phyloP scores from a whole-genome alignment of 31 red algal species.

The Asparagopsis taxiformis region DNA sequence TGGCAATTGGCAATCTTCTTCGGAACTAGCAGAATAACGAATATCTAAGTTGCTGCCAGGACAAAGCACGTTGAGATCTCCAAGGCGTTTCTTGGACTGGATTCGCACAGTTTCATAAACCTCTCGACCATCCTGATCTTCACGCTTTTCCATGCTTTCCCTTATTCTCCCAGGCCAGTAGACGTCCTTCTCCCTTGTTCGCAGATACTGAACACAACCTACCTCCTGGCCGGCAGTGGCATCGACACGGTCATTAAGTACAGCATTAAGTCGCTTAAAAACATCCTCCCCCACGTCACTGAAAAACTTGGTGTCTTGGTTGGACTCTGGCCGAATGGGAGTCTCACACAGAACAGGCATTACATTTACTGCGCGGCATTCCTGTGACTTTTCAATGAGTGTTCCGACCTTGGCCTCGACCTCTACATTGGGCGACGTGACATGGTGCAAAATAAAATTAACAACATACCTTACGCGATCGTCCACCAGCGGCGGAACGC shows the following conservation, averaged over 20 bases:
- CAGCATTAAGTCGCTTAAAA: constrained; percentile 43
- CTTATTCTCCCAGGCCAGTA: constrained; percentile 58
- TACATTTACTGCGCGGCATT: constrained; percentile 34
- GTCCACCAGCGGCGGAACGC: constrained; percentile 65
- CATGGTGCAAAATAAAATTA: constrained; percentile 67
- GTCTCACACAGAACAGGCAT: constrained; percentile 81
- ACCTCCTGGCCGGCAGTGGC: constrained; percentile 10
- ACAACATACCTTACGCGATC: constrained; percentile 74
- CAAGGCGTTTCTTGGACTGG: constrained; percentile 54
- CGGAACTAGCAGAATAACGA: constrained; percentile 73
- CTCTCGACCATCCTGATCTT: constrained; percentile 20
- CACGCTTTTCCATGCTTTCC: constrained; percentile 24
- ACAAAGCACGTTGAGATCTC: constrained; percentile 76
- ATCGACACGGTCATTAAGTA: constrained; percentile 60
- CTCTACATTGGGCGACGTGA: constrained; percentile 57
- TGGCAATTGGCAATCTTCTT: constrained; percentile 55
- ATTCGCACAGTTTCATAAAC: constrained; percentile 41
- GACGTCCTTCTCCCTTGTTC: constrained; percentile 53
- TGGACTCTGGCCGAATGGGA: constrained; percentile 48
- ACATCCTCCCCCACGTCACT: constrained; percentile 57
- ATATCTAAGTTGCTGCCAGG: constrained; percentile 49
- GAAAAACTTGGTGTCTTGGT: constrained; percentile 52
- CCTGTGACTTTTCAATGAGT: constrained; percentile 47
- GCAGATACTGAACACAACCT: constrained; percentile 44
- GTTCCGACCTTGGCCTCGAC: constrained; percentile 80